phyloP scores from a whole-genome alignment of 2,329 filamentous ascomycete species.

The Ceratocystis cacaofunesta region DNA sequence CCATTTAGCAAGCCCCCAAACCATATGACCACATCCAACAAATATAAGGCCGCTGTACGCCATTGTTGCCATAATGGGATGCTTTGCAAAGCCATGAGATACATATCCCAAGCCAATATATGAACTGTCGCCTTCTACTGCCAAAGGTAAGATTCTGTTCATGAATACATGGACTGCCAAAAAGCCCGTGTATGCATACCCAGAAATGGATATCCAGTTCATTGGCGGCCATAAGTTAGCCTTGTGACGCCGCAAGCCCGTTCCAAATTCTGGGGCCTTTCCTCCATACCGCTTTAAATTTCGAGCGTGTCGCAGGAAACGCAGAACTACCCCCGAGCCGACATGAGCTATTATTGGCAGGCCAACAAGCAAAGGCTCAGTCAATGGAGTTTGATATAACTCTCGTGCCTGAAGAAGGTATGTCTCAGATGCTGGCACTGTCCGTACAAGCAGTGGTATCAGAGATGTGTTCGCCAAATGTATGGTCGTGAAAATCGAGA shows the following conservation, averaged over 20 bases:
- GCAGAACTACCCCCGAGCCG: slow-evolving; percentile 58
- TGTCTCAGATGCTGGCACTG: slow-evolving; percentile 59
- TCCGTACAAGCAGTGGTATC: slow-evolving; percentile 59
- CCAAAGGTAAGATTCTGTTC: slow-evolving; percentile 61
- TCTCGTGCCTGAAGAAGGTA: slow-evolving; percentile 85
- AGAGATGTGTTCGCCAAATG: slow-evolving; percentile 72
- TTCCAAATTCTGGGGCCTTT: slow-evolving; percentile 31
- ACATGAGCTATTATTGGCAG: slow-evolving; percentile 64
- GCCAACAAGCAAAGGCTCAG: slow-evolving; percentile 66
- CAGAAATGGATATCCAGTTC: slow-evolving; percentile 54
- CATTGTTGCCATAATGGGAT: slow-evolving; percentile 48
- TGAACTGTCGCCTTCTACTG: slow-evolving; percentile 70
- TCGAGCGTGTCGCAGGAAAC: slow-evolving; percentile 57
- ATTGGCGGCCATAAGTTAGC: slow-evolving; percentile 48
- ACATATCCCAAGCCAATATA: slow-evolving; percentile 74
- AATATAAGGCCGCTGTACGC: slow-evolving; percentile 56
- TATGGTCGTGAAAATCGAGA: slow-evolving; percentile 58
- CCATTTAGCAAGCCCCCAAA: slow-evolving; percentile 79
- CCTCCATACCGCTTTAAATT: slow-evolving; percentile 64
- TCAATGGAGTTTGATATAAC: slow-evolving; percentile 71
- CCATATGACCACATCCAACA: slow-evolving; percentile 59
- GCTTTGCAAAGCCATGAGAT: slow-evolving; percentile 66
- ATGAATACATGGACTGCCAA: slow-evolving; percentile 57
- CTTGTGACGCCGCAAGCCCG: slow-evolving; percentile 18
- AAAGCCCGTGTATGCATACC: slow-evolving; percentile 53